A percentile compares a stretch with the other conserved stretches of the same genome.
Evolutionary conservation across 257 asterid genomes (phyloP).

Genomic region (Scutellaria barbata): DNA sequence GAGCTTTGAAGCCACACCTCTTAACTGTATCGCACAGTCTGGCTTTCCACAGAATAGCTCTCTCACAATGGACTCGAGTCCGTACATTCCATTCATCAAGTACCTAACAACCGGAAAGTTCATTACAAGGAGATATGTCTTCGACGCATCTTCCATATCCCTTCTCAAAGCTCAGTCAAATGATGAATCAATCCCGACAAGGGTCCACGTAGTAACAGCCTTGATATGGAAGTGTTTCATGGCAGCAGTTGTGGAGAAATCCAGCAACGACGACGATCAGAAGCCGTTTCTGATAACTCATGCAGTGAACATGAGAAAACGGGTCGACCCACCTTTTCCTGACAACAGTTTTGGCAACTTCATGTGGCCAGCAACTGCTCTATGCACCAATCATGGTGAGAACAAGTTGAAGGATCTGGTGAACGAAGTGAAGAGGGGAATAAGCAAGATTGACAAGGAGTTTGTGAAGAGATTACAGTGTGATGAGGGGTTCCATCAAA

Average conservation of each 20-base stretch:
- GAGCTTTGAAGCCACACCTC: neutral
- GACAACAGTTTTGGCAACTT: conserved; percentile 30
- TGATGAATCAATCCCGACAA: neutral
- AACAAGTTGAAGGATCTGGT: conserved; percentile 5
- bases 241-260: conserved; percentile 11
- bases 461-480: conserved; percentile 20
- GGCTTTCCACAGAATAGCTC: neutral
- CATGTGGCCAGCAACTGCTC: conserved; percentile 26
- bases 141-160: conserved; percentile 28
- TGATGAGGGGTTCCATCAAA: conserved; percentile 26
- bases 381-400: neutral
- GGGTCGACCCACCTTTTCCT: conserved; percentile 8
- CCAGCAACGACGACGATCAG: too few species aligned
- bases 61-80: neutral
- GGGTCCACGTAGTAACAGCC: conserved; percentile 23
- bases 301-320: conserved; percentile 27
- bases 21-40: neutral
- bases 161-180: conserved; percentile 4
- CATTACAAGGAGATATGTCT: conserved; percentile 30
- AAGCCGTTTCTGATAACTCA: conserved; percentile 28
- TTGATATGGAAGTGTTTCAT: conserved; percentile 36
- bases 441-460: neutral
- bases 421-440: conserved; percentile 2
- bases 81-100: neutral
- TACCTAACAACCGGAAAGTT: conserved; percentile 13